phyloP scores from a whole-genome alignment of 169 alveolate genomes.

The Plasmodium cynomolgi region DNA sequence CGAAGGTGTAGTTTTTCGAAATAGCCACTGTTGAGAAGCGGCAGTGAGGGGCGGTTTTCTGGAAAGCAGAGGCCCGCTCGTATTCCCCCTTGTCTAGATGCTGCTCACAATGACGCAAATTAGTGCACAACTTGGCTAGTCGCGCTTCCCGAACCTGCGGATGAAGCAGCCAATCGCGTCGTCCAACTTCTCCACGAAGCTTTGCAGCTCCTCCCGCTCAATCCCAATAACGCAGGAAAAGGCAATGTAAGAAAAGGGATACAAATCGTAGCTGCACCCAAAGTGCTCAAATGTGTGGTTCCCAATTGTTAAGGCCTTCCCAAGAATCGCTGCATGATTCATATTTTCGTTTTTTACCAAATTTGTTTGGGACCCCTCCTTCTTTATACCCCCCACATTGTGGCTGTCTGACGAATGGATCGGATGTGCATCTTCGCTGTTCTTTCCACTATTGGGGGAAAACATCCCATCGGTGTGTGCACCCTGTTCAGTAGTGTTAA shows the following conservation, averaged over 20 bases:
- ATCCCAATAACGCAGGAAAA: constrained; percentile 74
- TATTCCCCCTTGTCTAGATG: background rate
- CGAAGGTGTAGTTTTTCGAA: background rate
- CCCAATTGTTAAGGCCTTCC: constrained; percentile 31
- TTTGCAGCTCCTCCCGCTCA: constrained; percentile 30
- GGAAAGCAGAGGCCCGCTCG: background rate
- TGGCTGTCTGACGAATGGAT: background rate
- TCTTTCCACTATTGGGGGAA: background rate
- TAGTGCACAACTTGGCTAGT: background rate
- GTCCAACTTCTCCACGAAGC: constrained; percentile 37
- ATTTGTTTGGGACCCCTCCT: background rate
- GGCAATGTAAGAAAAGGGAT: constrained; percentile 73
- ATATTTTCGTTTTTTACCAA: background rate
- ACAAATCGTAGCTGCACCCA: constrained; percentile 51
- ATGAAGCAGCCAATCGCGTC: constrained; percentile 42
- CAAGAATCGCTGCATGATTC: background rate
- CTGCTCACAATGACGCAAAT: background rate
- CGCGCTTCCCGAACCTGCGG: background rate
- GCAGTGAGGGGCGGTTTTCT: background rate
- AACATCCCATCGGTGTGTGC: background rate
- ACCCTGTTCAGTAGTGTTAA: background rate
- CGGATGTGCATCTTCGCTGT: background rate
- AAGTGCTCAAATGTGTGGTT: constrained; percentile 47
- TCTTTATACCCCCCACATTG: background rate
- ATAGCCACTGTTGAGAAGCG: no score